Conservation (phyloP, 805 yeast genomes). For the Yarrowia bubula region DNA sequence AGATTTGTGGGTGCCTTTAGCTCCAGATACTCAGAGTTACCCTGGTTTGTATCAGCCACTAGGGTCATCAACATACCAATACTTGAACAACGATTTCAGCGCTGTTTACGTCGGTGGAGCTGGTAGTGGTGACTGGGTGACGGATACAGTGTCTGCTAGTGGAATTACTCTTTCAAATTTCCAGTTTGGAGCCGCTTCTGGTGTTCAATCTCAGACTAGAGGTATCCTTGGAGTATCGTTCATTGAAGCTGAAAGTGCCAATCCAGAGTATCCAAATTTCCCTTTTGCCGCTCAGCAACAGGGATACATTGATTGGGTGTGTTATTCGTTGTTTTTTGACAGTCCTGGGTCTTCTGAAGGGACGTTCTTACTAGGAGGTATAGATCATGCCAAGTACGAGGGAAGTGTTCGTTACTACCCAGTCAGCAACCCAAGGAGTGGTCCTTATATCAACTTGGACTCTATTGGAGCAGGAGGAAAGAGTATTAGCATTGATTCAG, state of each 20-base stretch:
- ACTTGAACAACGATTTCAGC: not conserved
- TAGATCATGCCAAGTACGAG: not conserved
- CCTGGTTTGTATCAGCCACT: not conserved
- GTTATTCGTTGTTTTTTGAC: not conserved
- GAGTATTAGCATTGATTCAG: not conserved
- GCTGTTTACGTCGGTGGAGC: not conserved
- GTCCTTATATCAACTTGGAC: not conserved
- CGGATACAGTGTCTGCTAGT: not conserved
- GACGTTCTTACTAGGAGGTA: not conserved
- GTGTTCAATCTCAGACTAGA: not conserved
- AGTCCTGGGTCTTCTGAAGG: not conserved
- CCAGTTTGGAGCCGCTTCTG: not conserved
- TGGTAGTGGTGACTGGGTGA: not conserved
- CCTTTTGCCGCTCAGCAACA: not conserved
- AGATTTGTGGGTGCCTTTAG: not conserved
- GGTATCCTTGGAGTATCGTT: not conserved
- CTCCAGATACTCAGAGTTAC: not conserved
- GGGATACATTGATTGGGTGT: not conserved
- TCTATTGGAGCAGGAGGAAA: not conserved
- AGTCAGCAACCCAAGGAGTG: not conserved
- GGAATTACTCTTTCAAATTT: not conserved
- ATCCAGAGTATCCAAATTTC: not conserved
- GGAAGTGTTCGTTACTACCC: not conserved
- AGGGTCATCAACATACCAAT: not conserved
- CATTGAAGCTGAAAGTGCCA: not conserved